Conservation (phyloP, 2,329 filamentous ascomycete genomes). For the Didymella sp. region DNA sequence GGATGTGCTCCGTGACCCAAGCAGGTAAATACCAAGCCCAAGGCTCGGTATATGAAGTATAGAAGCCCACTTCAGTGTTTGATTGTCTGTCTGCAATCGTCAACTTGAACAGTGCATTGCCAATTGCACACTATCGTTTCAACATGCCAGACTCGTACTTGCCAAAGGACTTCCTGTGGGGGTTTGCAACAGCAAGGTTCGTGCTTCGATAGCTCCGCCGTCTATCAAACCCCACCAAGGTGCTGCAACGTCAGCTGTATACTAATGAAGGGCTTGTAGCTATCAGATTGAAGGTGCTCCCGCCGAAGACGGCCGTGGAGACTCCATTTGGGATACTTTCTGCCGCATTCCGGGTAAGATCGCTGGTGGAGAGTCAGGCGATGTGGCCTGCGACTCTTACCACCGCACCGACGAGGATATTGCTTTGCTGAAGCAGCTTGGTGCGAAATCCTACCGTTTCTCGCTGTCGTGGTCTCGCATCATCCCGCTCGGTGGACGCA, state of each 20-base stretch:
- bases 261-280: slow-evolving; percentile 56
- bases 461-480: slow-evolving; percentile 84
- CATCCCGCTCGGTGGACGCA: slow-evolving; percentile 82
- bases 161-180: slow-evolving; percentile 52
- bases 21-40: slow-evolving; percentile 21
- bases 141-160: slow-evolving; percentile 48
- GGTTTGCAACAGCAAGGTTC: slow-evolving; percentile 53
- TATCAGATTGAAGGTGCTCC: slow-evolving; percentile 86
- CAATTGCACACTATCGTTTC: slow-evolving; percentile 17
- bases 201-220: slow-evolving; percentile 29
- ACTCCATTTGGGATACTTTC: slow-evolving; percentile 92
- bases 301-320: slow-evolving; percentile 76
- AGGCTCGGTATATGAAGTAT: slow-evolving; percentile 43
- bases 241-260: slow-evolving; percentile 16
- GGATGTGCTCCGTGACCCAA: slow-evolving; percentile 45
- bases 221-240: slow-evolving; percentile 33
- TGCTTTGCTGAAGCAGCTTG: slow-evolving; percentile 74
- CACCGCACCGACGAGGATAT: slow-evolving; percentile 80
- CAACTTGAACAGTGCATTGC: slow-evolving; percentile 15
- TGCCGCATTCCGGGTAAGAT: slow-evolving; percentile 82
- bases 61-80: slow-evolving; percentile 24
- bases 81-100: slow-evolving; percentile 13
- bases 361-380: slow-evolving; percentile 76
- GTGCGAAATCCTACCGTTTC: slow-evolving; percentile 80
- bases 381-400: slow-evolving; percentile 85